A percentile compares a stretch with the other conserved stretches of the same genome.
phyloP scores from a whole-genome alignment of 495 filamentous ascomycete species.

The Geoglossum glabrum region DNA sequence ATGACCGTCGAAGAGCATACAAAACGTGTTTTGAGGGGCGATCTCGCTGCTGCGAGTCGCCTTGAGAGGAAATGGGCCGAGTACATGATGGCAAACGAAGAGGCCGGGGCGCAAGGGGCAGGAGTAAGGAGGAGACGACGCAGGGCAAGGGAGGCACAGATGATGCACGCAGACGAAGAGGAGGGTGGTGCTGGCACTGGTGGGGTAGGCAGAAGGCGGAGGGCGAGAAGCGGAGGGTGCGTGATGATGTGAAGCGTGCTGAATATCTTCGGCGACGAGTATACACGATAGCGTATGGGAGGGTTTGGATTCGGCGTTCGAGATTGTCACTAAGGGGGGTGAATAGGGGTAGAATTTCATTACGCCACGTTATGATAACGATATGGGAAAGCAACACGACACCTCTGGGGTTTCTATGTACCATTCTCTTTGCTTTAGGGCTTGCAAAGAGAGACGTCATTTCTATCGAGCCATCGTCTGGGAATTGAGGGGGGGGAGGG shows the following conservation, averaged over 20 bases:
- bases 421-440: neutral
- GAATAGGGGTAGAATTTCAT: neutral
- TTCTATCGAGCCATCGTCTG: neutral
- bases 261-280: neutral
- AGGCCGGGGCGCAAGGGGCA: slow-evolving; percentile 43
- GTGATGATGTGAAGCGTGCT: slow-evolving; percentile 5
- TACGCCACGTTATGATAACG: neutral
- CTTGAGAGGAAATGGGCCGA: slow-evolving; percentile 85
- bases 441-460: neutral
- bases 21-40: slow-evolving; percentile 58
- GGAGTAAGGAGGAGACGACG: slow-evolving; percentile 46
- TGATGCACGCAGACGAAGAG: slow-evolving; percentile 58
- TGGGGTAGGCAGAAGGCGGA: slow-evolving; percentile 4
- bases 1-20: slow-evolving; percentile 84
- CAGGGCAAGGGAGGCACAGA: slow-evolving; percentile 54
- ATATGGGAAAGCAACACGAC: neutral
- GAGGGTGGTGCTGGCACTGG: slow-evolving; percentile 28
- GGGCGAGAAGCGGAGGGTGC: slow-evolving; percentile 6
- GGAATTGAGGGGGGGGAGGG: too few relatives aligned
- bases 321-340: neutral
- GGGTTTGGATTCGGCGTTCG: slow-evolving; percentile 8
- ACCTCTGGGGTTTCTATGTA: neutral
- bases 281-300: neutral
- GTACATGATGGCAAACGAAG: slow-evolving; percentile 81
- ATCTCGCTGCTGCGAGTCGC: slow-evolving; percentile 44